Evolutionary conservation across 208 protist species (phyloP).

Genomic region (Leishmania arabica): DNA sequence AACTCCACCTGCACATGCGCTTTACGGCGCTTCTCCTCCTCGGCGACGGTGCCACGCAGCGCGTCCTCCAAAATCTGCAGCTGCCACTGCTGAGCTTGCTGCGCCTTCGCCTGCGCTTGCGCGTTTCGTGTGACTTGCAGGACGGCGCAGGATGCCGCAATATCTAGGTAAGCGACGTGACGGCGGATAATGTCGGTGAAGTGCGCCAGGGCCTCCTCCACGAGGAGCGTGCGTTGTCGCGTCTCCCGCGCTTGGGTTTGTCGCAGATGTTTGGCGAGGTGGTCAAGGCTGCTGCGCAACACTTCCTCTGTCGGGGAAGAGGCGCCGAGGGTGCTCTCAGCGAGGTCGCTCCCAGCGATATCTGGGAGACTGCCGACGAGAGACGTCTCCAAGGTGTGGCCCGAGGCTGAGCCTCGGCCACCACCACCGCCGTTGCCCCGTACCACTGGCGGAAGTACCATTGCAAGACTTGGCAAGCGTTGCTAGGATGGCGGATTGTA

Average conservation of each 20-base stretch:
- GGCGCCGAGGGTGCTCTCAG: not conserved
- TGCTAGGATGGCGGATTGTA: not conserved
- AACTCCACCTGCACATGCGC: conserved; percentile 15
- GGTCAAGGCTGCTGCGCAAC: conserved; percentile 15
- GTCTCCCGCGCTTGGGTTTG: conserved; percentile 27
- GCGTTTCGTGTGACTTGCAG: conserved; percentile 7
- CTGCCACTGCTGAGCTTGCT: conserved; percentile 29
- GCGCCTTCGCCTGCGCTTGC: not conserved
- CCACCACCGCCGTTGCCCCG: not conserved
- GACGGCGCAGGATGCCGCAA: conserved; percentile 14
- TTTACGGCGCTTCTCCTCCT: conserved; percentile 19
- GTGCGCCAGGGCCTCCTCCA: conserved; percentile 16
- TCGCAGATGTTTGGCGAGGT: conserved; percentile 13
- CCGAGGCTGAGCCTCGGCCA: no score
- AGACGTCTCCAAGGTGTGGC: conserved; percentile 1
- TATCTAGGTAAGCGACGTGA: conserved; percentile 7
- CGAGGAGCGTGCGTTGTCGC: conserved; percentile 24
- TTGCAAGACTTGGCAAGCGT: not conserved
- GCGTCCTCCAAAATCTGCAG: conserved; percentile 23
- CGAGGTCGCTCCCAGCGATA: not conserved
- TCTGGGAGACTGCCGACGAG: conserved; percentile 8
- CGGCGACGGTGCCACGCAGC: conserved; percentile 9
- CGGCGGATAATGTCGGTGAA: conserved; percentile 10
- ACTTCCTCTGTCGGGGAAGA: not conserved
- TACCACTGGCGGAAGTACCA: not conserved